Base-by-base conservation (phyloP, 2,329 filamentous ascomycete species). In the Colletotrichum eremochloae region DNA sequence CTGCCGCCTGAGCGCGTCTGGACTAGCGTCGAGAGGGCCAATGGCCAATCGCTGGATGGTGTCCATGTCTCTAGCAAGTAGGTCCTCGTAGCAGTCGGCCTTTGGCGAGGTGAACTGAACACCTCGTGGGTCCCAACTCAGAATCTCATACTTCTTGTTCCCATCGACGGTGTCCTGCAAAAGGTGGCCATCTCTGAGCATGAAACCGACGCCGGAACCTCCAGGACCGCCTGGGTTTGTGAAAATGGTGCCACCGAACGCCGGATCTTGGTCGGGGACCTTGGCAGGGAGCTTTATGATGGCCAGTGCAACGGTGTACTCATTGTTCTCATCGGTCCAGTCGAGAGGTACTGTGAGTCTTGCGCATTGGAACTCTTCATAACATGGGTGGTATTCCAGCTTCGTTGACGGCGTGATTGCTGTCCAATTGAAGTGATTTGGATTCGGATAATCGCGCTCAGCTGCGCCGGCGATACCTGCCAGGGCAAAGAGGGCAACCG, bases 161-260 rank as follows among this genome's bases (percentile, higher is more conserved):
- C 77, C 78, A 4, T 81, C 79, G 40, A 60, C 66, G 44, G 57
- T 64, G 3, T 38, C 53, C 8, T 69, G 69, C 5, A 76, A 57
- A 9, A 76, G 68, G 2, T 58, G 68, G n/a, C 79, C 84, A 3
- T 36, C 50, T 1, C 6, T 3, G 9, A 80, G 75, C 7, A 81
- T 42, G 15, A 80, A 74, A 0, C 40, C 46, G 3, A 85, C 79
- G 11, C 85, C 85, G 0, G 82, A 83, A 29, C 78, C 81, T 38
- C 84, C 83, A 0, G 85, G 85, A 0, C 85, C 85, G 53, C 85
- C 85, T 0, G 84, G 84, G 77, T 86, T 86, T 58, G 77, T 75
- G 74, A 86, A 78, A 53, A 86, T 77, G 60, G 84, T 78, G 24
- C 85, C 85, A 50, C 79, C 83, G 64, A 83, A 86, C 46, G 78